A percentile compares a stretch with the other conserved stretches of the same genome.
phyloP scores from a whole-genome alignment of 228 moss, liverwort and hornwort genomes.

The Sphagnum magellanicum region DNA sequence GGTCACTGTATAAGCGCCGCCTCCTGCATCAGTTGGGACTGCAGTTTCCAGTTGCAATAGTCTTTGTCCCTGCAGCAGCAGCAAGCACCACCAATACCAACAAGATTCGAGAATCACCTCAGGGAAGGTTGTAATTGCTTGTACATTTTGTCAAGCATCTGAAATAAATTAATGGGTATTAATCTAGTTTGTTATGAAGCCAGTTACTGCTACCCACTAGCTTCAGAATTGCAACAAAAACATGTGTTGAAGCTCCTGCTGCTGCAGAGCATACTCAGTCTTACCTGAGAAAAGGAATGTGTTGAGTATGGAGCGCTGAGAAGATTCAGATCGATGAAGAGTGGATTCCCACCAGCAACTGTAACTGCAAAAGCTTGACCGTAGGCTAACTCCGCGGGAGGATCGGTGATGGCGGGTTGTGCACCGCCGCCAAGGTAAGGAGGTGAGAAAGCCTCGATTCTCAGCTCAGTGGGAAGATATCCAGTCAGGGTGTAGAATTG shows the following conservation, averaged over 20 bases:
- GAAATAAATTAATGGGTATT: neutral
- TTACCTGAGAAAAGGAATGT: slow-evolving; percentile 50
- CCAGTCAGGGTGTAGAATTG: slow-evolving; percentile 50
- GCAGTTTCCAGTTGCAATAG: slow-evolving; percentile 22
- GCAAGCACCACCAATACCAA: neutral
- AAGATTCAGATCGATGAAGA: slow-evolving; percentile 41
- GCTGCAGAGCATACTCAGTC: neutral
- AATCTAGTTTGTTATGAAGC: neutral
- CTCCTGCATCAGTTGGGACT: slow-evolving; percentile 11
- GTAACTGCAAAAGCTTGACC: slow-evolving; percentile 47
- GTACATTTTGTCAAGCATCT: neutral
- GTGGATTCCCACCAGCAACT: slow-evolving; percentile 18
- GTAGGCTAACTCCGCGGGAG: slow-evolving; percentile 20
- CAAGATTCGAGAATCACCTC: neutral
- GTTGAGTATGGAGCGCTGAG: slow-evolving; percentile 50
- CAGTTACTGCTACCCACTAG: neutral
- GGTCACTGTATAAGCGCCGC: slow-evolving; percentile 11
- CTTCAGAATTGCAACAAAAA: neutral
- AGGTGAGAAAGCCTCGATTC: slow-evolving; percentile 50
- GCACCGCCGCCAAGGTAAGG: slow-evolving; percentile 23
- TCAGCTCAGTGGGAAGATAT: slow-evolving; percentile 41
- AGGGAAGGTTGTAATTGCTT: neutral
- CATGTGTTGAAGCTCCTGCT: neutral
- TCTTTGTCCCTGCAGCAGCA: slow-evolving; percentile 23
- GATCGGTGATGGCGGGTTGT: slow-evolving; percentile 31